Base-by-base conservation (phyloP, 1,139 yeast genomes). In the Eremothecium coryli region DNA sequence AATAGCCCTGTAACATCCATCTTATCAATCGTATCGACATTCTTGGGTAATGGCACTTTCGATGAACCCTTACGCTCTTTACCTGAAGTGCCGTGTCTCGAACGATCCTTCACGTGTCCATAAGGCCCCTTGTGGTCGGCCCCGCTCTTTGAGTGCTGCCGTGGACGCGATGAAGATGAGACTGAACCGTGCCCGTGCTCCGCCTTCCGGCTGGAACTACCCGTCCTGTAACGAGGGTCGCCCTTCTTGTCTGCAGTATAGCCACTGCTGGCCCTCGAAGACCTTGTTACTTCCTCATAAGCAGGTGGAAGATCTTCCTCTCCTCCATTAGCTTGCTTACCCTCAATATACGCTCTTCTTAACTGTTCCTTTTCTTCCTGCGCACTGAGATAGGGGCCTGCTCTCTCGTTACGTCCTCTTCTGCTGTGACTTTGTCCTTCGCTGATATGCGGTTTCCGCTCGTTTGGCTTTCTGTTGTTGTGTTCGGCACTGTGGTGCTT, bases 1-100 rank as follows among this genome's bases (percentile, higher is more conserved):
- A 82, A 88, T 45, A 90, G 70, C 1, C 95, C 97, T 5, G 97
- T 86, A 24, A 88, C 97, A 57, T 90, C 98, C 47, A 90, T 68
- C 60, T 82, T 82, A 62, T 90, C 98, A 49, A 90, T 90, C 4
- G 94, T 84, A 54, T 90, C 98, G 45, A 90, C 73, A 29, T 57
- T 66, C 35, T 57, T 56, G 8, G 59, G 55, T 11, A 48, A 41
- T 20, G 53, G 56, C 20, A 45, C 44, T 45, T 76, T 74, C 48
- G 76, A 75, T 16, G 71, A 58, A 52, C 71, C 68, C 37, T 65
- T 61, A 39, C 66, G 59, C 40, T 65, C 59, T 43, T 64, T 65
- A 14, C 63, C 46, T 10, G 70, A 63, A 4, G 48, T 39, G 17
- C 37, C 33, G 10, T 37, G 31, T 16, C 34, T 37, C 33, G 31